Conservation (phyloP, 352 stramenopile species). For the Pythium aristosporum region DNA sequence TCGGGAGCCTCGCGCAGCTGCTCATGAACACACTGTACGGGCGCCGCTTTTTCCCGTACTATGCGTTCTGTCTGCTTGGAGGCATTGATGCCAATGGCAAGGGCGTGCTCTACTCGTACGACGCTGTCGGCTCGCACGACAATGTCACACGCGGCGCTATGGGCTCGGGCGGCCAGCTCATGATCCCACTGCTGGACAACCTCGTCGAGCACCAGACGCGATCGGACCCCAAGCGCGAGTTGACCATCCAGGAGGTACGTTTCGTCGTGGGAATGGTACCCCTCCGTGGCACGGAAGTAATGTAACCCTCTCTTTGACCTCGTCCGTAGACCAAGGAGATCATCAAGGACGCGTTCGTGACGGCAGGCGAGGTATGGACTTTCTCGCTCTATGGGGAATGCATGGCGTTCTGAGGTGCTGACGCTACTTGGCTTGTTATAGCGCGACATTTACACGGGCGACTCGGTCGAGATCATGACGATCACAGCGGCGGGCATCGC, state of each 20-base stretch:
- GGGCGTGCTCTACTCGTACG: constrained; percentile 97
- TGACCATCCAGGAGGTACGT: constrained; percentile 86
- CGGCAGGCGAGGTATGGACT: constrained; percentile 88
- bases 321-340: constrained; percentile 90
- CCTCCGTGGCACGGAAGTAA: not conserved
- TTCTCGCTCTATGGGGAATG: not conserved
- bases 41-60: constrained; percentile 99
- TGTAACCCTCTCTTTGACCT: not conserved
- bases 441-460: constrained; percentile 99
- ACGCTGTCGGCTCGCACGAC: constrained; percentile 94
- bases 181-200: constrained; percentile 99
- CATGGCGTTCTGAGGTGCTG: not conserved
- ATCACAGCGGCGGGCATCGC: constrained; percentile 93
- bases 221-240: constrained; percentile 90
- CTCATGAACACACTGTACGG: constrained; percentile 98
- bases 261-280: not conserved
- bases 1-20: constrained; percentile 94
- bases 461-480: constrained; percentile 97
- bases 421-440: constrained; percentile 12
- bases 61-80: constrained; percentile 97
- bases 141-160: constrained; percentile 70
- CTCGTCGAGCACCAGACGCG: constrained; percentile 91
- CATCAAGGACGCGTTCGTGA: constrained; percentile 99
- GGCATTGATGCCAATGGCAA: constrained; percentile 96
- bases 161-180: constrained; percentile 94